Evolutionary conservation across 2,329 filamentous ascomycete species (phyloP).

Genomic region (Exserohilum turcica): DNA sequence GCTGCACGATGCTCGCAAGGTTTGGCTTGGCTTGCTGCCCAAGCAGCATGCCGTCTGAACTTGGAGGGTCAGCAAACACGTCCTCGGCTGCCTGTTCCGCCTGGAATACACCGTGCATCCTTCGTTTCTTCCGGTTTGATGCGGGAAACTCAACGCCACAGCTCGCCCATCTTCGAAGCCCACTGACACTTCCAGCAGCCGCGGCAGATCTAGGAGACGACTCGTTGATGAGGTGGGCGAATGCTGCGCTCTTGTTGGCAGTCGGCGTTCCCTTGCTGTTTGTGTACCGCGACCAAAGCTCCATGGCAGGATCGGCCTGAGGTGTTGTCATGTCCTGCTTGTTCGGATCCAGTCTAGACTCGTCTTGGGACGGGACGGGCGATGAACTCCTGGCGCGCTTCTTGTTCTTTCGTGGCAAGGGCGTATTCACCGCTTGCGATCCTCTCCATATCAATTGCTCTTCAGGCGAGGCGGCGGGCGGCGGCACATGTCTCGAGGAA

Average conservation of each 20-base stretch:
- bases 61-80: conserved; percentile 36
- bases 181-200: conserved; percentile 53
- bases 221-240: conserved; percentile 53
- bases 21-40: conserved; percentile 35
- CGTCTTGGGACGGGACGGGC: conserved; percentile 49
- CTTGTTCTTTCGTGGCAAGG: conserved; percentile 49
- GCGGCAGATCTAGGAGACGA: conserved; percentile 53
- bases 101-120: conserved; percentile 42
- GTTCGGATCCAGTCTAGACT: conserved; percentile 33
- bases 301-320: conserved; percentile 54
- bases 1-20: conserved; percentile 47
- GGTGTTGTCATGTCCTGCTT: conserved; percentile 48
- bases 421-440: conserved; percentile 52
- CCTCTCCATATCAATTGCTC: conserved; percentile 66
- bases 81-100: conserved; percentile 35
- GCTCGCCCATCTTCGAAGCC: conserved; percentile 57
- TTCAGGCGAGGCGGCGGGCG: conserved; percentile 60
- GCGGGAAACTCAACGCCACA: conserved; percentile 57
- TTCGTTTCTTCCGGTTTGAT: conserved; percentile 50
- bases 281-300: conserved; percentile 55
- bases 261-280: conserved; percentile 46
- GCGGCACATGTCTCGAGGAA: conserved; percentile 54
- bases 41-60: conserved; percentile 39
- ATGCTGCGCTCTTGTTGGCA: conserved; percentile 45
- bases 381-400: conserved; percentile 57